Percentiles rank a stretch among this genome's conserved stretches.
Evolutionary conservation across 805 yeast species (phyloP).

Genomic region (Grigorovia humatica): DNA sequence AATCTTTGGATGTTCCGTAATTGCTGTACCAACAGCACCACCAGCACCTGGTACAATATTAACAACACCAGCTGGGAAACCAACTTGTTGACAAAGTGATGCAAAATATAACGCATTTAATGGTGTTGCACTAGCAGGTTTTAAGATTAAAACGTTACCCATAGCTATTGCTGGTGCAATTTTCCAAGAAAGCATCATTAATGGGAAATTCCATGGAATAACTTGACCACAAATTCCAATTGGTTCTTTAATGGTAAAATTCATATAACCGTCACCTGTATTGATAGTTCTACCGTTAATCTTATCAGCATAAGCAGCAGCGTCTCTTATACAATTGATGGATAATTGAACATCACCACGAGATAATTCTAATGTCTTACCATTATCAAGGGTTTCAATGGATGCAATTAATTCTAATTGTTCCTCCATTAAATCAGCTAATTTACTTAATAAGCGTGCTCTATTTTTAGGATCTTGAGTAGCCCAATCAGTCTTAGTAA

Average conservation of each 20-base stretch:
- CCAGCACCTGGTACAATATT: conserved; percentile 71
- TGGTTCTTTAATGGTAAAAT: conserved; percentile 63
- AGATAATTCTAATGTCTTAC: conserved; percentile 59
- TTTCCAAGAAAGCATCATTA: conserved; percentile 73
- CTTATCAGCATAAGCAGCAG: conserved; percentile 69
- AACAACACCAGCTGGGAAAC: conserved; percentile 66
- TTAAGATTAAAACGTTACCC: conserved; percentile 63
- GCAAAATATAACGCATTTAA: conserved; percentile 60
- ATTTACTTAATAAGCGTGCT: conserved; percentile 41
- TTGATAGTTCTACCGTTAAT: conserved; percentile 53
- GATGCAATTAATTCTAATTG: conserved; percentile 52
- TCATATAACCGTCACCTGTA: conserved; percentile 53
- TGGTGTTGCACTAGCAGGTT: conserved; percentile 73
- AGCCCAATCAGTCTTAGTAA: conserved; percentile 45
- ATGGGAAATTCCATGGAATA: conserved; percentile 80
- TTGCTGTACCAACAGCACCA: conserved; percentile 59
- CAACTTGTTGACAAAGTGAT: conserved; percentile 52
- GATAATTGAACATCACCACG: conserved; percentile 59
- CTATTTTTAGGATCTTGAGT: conserved; percentile 47
- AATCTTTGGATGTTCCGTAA: conserved; percentile 56
- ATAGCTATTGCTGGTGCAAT: conserved; percentile 70
- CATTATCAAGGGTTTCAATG: conserved; percentile 68
- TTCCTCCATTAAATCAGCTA: conserved; percentile 61
- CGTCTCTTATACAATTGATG: conserved; percentile 54
- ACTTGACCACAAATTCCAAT: conserved; percentile 77